Conservation (phyloP, 306 rosid genomes). For the Gillenia trifoliata region DNA sequence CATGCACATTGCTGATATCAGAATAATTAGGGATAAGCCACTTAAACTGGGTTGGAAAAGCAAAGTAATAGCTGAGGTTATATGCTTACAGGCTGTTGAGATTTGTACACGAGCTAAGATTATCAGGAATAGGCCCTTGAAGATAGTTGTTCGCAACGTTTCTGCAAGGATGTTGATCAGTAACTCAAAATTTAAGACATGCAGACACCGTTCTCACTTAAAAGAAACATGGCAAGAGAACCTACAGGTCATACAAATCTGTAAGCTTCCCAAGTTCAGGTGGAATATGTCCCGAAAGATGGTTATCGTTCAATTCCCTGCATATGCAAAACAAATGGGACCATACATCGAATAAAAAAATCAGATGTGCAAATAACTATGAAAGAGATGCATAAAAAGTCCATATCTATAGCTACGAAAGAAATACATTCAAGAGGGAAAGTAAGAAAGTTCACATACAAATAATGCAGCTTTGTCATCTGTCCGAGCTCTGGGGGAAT, state of each 20-base stretch:
- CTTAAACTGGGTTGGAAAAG: background rate
- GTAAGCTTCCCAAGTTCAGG: conserved; percentile 97
- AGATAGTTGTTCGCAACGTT: conserved; percentile 87
- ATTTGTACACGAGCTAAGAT: conserved; percentile 82
- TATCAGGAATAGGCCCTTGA: conserved; percentile 75
- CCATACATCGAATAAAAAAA: background rate
- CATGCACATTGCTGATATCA: conserved; percentile 56
- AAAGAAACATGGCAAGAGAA: conserved; percentile 14
- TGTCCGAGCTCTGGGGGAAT: conserved; percentile 92
- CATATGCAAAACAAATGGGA: background rate
- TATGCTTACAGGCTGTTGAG: conserved; percentile 88
- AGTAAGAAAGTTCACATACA: conserved; percentile 44
- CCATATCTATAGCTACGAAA: background rate
- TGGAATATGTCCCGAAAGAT: conserved; percentile 74
- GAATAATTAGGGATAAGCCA: conserved; percentile 8
- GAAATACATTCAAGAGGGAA: background rate
- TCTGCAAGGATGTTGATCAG: conserved; percentile 35
- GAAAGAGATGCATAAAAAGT: too few relatives aligned
- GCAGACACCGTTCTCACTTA: background rate
- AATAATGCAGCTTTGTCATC: conserved; percentile 92
- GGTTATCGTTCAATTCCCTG: conserved; percentile 86
- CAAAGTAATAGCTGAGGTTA: conserved; percentile 8
- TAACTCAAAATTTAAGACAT: conserved; percentile 6
- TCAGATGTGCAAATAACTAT: background rate
- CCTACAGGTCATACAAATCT: conserved; percentile 82